Evolutionary conservation across 495 filamentous ascomycete species (phyloP).

Genomic region (Hyaloscypha finlandica): DNA sequence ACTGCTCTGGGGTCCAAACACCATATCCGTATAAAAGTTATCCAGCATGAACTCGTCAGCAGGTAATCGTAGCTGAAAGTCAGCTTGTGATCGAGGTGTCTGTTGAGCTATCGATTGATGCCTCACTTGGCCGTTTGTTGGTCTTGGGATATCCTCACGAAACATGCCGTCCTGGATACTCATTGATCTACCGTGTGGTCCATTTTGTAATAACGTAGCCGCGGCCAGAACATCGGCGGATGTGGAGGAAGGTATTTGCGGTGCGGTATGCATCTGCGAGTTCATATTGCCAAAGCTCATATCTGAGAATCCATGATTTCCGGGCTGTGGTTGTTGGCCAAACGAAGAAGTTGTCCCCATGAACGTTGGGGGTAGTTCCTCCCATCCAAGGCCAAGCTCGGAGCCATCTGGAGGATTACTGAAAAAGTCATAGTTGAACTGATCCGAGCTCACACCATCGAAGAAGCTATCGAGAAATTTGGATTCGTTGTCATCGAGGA

Average conservation of each 20-base stretch:
- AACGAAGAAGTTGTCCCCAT: conserved; percentile 64
- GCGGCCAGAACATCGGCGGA: conserved; percentile 50
- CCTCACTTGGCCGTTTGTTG: conserved; percentile 21
- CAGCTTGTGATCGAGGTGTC: conserved; percentile 1
- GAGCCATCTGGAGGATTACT: conserved; percentile 43
- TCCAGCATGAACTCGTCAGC: conserved; percentile 26
- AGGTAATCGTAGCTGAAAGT: conserved; percentile 9
- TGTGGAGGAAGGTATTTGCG: conserved; percentile 30
- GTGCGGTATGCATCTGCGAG: conserved; percentile 28
- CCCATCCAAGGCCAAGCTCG: conserved; percentile 53
- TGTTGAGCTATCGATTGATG: conserved; percentile 26
- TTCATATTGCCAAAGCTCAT: conserved; percentile 25
- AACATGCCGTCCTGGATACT: conserved; percentile 20
- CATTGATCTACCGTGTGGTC: conserved; percentile 27
- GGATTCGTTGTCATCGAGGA: conserved; percentile 62
- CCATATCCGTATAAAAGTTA: conserved; percentile 41
- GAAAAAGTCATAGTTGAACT: conserved; percentile 53
- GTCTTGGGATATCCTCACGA: conserved; percentile 16
- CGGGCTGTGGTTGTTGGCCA: conserved; percentile 45
- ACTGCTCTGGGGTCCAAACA: conserved; percentile 33
- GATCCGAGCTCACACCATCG: conserved; percentile 56
- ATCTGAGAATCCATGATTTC: conserved; percentile 14
- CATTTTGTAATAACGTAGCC: conserved; percentile 36
- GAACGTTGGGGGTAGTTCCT: conserved; percentile 60
- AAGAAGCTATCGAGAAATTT: conserved; percentile 65